Base-by-base conservation (phyloP, 1,139 yeast species). In the Suhomyces panamericanus region DNA sequence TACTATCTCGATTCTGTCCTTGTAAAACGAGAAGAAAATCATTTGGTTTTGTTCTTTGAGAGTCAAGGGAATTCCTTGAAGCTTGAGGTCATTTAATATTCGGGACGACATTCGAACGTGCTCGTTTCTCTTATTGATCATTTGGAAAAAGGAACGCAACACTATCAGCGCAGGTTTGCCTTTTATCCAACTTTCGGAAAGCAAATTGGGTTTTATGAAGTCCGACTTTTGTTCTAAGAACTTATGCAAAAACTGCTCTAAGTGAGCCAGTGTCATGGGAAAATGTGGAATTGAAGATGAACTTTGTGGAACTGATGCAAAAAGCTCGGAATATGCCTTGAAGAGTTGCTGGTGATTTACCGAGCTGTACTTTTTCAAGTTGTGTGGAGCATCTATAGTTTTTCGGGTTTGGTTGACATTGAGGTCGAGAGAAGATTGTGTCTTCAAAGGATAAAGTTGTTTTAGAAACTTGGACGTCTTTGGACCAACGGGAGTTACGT, bases 231-330 rank as follows among this genome's bases (percentile, higher is more conserved):
- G 40, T 41, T 42, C 42, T 6, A 68, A 51, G 42, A 73, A 64
- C 30, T 53, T 53, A 3, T 54, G 46, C 17, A 78, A 47, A 30
- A 78, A 62, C 9, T 61, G 63, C 47, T 75, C 73, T 30, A 77
- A 59, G 50, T 76, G 75, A 16, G 61, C 64, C 8, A 75, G 71
- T 14, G 14, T 33, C 38, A 42, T 42, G 11, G 24, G 26, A 20
- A 27, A 16, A 6, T 5, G 16, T n/a, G 17, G 2, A 28, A 15
- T 28, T 9, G 15, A n/a, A 20, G 15, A 12, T 17, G 33, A n/a
- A 9, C 4, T 2, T 6, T 20, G 28, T 20, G 10, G 43, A 16
- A 3, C 50, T 42, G 1, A 78, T 77, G 10, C 5, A 20, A 20
- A 20, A 6, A 75, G 54, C 8, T 62, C 58, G 20, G 29, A 17